Evolutionary conservation across 495 filamentous ascomycete genomes (phyloP).

Genomic region (Penicillium desertorum): DNA sequence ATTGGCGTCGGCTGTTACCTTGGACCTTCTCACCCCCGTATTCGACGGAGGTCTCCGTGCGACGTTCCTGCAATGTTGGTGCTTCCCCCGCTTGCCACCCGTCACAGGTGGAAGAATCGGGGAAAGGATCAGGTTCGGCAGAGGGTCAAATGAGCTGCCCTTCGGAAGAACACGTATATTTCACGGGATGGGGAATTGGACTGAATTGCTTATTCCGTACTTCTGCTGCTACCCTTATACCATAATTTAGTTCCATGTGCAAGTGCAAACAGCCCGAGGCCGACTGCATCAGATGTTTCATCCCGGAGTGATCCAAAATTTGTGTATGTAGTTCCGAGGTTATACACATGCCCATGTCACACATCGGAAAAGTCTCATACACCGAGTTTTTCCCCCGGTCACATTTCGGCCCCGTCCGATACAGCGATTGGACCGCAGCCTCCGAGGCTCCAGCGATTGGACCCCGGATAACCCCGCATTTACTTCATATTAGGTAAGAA

Average conservation of each 20-base stretch:
- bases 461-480: conserved; percentile 39
- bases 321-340: background rate
- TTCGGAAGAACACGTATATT: conserved; percentile 10
- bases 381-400: conserved; percentile 24
- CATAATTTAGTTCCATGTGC: background rate
- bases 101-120: conserved; percentile 7
- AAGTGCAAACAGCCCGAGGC: conserved; percentile 18
- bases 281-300: conserved; percentile 15
- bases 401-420: conserved; percentile 29
- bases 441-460: conserved; percentile 36
- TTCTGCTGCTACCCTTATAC: background rate
- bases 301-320: background rate
- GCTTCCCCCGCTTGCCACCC: conserved; percentile 4
- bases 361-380: conserved; percentile 26
- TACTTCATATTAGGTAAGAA: conserved; percentile 27
- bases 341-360: conserved; percentile 19
- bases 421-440: conserved; percentile 36
- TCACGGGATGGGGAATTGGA: conserved; percentile 10
- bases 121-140: conserved; percentile 6
- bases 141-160: background rate
- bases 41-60: conserved; percentile 11
- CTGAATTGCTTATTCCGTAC: background rate
- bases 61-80: conserved; percentile 3
- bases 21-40: background rate
- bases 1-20: conserved; percentile 6